A percentile compares a stretch with the other conserved stretches of the same genome.
Conservation (phyloP, 257 asterid genomes). For the Solanum rostratum region DNA sequence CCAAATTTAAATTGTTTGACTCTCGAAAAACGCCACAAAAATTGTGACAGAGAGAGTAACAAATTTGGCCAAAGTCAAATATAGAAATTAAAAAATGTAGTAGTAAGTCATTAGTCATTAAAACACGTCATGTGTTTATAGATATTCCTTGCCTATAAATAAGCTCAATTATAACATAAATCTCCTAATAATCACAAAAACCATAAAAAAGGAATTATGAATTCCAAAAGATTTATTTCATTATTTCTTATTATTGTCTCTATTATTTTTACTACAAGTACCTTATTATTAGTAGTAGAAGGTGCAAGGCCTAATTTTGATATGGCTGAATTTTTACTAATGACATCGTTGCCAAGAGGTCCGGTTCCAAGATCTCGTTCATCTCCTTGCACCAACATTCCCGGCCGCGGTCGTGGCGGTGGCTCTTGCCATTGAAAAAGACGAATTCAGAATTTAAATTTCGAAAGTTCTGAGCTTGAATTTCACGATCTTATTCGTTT, state of each 20-base stretch:
- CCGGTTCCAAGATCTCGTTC: conserved; percentile 23
- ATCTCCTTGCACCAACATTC: conserved; percentile 47
- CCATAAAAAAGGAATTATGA: conserved; percentile 10
- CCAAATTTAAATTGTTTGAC: too few species aligned
- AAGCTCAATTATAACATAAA: background rate
- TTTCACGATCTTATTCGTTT: background rate
- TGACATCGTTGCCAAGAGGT: conserved; percentile 43
- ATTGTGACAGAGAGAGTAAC: background rate
- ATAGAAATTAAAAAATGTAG: background rate
- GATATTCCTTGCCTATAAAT: background rate
- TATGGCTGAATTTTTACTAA: background rate
- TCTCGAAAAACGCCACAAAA: too few species aligned
- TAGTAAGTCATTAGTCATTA: background rate
- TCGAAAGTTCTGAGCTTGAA: background rate
- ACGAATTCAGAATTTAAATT: background rate
- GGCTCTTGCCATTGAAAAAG: conserved; percentile 21
- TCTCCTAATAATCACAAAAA: background rate
- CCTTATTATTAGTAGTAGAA: conserved; percentile 13
- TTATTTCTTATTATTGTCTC: conserved; percentile 9
- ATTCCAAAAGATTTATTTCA: background rate
- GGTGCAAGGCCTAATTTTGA: conserved; percentile 14
- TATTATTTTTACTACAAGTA: background rate
- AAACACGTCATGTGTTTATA: background rate
- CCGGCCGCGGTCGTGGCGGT: conserved; percentile 1
- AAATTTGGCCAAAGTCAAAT: conserved; percentile 3